Percentiles rank a stretch among this genome's conserved stretches.
These are phyloP conservation scores for Ceratorhiza oryzae-sativae DNA, from an alignment of 1,284 basidiomycete genomes.

Conservation along the genomic window DNA sequence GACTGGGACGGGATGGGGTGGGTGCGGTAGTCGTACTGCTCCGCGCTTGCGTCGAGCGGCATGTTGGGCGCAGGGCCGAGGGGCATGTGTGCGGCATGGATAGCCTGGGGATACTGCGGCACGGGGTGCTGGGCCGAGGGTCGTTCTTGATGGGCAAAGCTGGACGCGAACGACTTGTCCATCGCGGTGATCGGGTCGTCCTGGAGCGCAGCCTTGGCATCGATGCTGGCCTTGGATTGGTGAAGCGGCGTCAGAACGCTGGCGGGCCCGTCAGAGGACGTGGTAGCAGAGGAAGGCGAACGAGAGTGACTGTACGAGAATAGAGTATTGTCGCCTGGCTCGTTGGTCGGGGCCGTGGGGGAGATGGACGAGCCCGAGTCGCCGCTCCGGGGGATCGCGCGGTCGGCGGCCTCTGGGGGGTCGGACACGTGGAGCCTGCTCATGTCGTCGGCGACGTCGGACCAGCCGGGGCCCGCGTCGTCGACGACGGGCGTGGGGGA, in stretches of 20 bases:
- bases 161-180: conserved; percentile 7
- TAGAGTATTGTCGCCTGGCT: conserved; percentile 34
- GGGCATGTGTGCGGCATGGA: conserved; percentile 22
- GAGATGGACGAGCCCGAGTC: conserved; percentile 36
- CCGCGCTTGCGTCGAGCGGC: conserved; percentile 34
- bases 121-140: conserved; percentile 38
- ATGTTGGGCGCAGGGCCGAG: conserved; percentile 37
- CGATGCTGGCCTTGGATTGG: conserved; percentile 32
- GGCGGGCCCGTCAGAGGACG: conserved; percentile 30
- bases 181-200: conserved; percentile 31
- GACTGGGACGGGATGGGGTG: conserved; percentile 27
- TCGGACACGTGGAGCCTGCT: conserved; percentile 23
- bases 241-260: conserved; percentile 34
- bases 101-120: conserved; percentile 31
- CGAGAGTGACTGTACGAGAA: conserved; percentile 38
- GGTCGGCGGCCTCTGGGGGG: neutral
- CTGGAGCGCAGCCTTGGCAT: conserved; percentile 19
- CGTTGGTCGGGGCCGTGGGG: conserved; percentile 28
- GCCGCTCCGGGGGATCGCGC: conserved; percentile 7
- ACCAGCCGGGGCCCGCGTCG: neutral
- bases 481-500: conserved; percentile 11
- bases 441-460: conserved; percentile 35
- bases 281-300: conserved; percentile 32
- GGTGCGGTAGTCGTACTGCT: conserved; percentile 35
- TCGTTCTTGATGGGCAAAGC: conserved; percentile 20